Base-by-base conservation (phyloP, 805 yeast species). In the Saccharomycopsis fodiens region DNA sequence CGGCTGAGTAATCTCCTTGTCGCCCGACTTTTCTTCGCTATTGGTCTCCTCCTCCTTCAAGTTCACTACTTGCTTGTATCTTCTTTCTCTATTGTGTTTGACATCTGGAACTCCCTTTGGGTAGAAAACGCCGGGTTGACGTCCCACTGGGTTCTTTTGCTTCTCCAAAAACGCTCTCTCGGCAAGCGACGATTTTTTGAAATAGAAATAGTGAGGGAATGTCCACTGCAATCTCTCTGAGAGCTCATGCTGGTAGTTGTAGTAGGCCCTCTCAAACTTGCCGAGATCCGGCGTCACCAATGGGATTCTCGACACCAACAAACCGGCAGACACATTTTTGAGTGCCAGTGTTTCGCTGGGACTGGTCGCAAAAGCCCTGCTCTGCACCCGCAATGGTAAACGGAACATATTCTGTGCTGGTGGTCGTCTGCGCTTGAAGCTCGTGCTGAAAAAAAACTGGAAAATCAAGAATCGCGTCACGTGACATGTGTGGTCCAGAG, bases 171-270 rank as follows among this genome's bases (percentile, higher is more conserved):
- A 91, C 55, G 76, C 77, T 60, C 87, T 85, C 61, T 87, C 96
- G 2, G 95, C 78, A 51, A 93, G 69, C 1, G 97, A 82, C 51
- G 97, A 97, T 56, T 76, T 81, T 59, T 83, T 85, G 68, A 81
- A 93, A 67, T 89, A 93, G 60, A 79, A 89, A 76, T 87, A 87
- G 55, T 82, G 79, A 3, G 98, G 97, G 64, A 93, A 93, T 0
- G 97, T 88, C 96, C 96, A 88, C 95, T 89, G 88, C 54, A 93
- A 71, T 57, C 97, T 75, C 59, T 80, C 80, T 70, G 88, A 89
- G 45, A 93, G 71, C 61, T 85, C 95, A 42, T 78, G 76, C 63
- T 89, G 95, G 62, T 93, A 93, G 44, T 78, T 69, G 60, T 83
- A 85, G 63, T 82, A 93, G 42, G 79, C 78, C 49, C 68, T 58